Percentiles rank a stretch among this genome's conserved stretches.
phyloP scores from a whole-genome alignment of 495 filamentous ascomycete genomes.

The Hypoxylon lenormandii region DNA sequence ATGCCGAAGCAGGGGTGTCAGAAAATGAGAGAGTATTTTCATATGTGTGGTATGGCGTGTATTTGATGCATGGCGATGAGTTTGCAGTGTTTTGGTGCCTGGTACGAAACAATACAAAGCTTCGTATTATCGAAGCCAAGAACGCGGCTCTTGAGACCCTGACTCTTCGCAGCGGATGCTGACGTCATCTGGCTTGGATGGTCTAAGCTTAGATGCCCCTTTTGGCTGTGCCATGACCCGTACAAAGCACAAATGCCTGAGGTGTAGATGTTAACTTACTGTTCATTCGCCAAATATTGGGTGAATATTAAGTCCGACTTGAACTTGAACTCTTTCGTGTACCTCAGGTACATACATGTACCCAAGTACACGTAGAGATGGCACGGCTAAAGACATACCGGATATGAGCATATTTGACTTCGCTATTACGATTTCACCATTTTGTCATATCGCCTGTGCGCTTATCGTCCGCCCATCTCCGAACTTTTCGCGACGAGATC shows the following conservation, averaged over 20 bases:
- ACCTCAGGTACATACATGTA: too few relatives aligned
- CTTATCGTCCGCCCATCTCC: not conserved
- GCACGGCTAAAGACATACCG: too few relatives aligned
- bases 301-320: too few relatives aligned
- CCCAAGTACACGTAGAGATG: too few relatives aligned
- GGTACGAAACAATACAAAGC: not conserved
- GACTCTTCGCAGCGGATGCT: not conserved
- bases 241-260: too few relatives aligned
- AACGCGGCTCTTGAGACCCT: too few relatives aligned
- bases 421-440: not conserved
- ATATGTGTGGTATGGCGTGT: not conserved
- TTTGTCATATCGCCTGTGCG: not conserved
- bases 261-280: too few relatives aligned
- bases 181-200: slow-evolving; percentile 31
- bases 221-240: too few relatives aligned
- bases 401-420: not conserved
- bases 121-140: too few relatives aligned
- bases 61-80: slow-evolving; percentile 11
- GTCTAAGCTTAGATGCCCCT: not conserved
- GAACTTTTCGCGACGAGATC: slow-evolving; percentile 18
- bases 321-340: too few relatives aligned
- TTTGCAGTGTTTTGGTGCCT: not conserved
- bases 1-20: not conserved
- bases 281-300: too few relatives aligned
- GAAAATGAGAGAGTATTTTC: slow-evolving; percentile 4